A percentile compares a stretch with the other conserved stretches of the same genome.
phyloP scores from a whole-genome alignment of 2,329 filamentous ascomycete species.

The Fusarium sp. region DNA sequence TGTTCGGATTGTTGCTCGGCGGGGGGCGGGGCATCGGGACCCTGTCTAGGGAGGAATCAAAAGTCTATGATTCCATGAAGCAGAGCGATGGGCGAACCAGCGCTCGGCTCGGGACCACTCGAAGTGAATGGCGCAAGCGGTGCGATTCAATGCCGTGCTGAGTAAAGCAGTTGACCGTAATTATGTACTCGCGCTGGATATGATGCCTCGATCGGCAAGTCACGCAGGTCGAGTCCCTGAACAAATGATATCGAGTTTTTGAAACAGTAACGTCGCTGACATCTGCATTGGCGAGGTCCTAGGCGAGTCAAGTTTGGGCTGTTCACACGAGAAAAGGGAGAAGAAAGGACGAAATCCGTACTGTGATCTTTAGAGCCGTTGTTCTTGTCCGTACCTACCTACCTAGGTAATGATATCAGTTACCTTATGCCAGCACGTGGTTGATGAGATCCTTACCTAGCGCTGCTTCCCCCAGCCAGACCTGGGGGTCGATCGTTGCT shows the following conservation, averaged over 20 bases:
- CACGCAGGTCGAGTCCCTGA: conserved; percentile 10
- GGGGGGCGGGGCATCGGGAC: conserved; percentile 30
- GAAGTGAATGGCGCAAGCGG: conserved; percentile 36
- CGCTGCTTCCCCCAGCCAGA: neutral
- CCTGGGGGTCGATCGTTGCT: conserved; percentile 15
- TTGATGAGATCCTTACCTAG: neutral
- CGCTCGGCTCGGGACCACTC: conserved; percentile 30
- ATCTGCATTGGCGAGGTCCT: neutral
- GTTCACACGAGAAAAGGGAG: neutral
- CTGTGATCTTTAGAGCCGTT: neutral
- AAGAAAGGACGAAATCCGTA: neutral
- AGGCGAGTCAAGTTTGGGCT: neutral
- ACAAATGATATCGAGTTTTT: neutral
- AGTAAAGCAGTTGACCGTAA: conserved; percentile 19
- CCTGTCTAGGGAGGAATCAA: conserved; percentile 19
- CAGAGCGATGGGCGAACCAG: conserved; percentile 31
- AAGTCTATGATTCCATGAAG: conserved; percentile 39
- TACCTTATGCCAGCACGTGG: conserved; percentile 12
- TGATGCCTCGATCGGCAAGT: conserved; percentile 26
- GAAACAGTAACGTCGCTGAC: neutral
- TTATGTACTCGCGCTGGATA: neutral
- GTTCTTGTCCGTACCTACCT: neutral
- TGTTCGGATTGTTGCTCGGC: conserved; percentile 19
- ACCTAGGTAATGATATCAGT: neutral
- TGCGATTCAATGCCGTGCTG: conserved; percentile 38